Evolutionary conservation across 768 basidiomycete genomes (phyloP), one percentile per base, ranked within the genome.

Genomic region (Amylocystis lapponica): DNA sequence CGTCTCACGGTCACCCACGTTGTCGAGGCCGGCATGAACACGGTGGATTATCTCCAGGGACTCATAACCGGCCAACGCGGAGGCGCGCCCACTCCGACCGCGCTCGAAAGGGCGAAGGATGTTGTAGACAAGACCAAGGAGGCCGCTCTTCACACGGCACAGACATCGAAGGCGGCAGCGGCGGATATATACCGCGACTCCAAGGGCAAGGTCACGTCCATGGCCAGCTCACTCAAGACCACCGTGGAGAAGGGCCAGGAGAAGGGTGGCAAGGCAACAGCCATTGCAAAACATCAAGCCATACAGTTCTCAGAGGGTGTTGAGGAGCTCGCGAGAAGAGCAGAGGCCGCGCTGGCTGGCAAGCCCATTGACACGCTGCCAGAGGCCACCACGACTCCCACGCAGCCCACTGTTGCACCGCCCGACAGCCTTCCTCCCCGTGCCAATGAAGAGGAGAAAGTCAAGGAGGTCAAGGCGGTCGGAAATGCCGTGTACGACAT

Each of bases 291-390:
- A 45, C 68, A 74, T 55, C 69, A 68, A 41, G 65, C 69, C 0
- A 64, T 65, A 4, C 69, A 76, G 55, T 73, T 81, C 40, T 73
- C 76, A 1, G 78, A 79, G 17, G 87, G 82, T 39, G 64, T 88
- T 3, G 71, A 76, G 33, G 80, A 83, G 5, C 75, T 92, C 23
- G 75, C 86, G 3, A 65, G 65, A 30, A 75, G 82, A 55, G 88
- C 86, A 0, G 88, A 95, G 61, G 79, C 71, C 13, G 88, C 83
- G 1, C 62, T 91, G 37, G 66, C 70, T 29, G 67, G 62, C 32
- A 75, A 75, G 46, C 61, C 69, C 2, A 40, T 59, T 10, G 63
- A 64, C 19, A 12, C 53, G 2, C 35, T 58, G 6, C 43, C 61
- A 1, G 61, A 58, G 27, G 50, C 56, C 1, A 50, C 59, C 4